Evolutionary conservation across 2,329 filamentous ascomycete species (phyloP).

Genomic region (Alternaria arborescens): DNA sequence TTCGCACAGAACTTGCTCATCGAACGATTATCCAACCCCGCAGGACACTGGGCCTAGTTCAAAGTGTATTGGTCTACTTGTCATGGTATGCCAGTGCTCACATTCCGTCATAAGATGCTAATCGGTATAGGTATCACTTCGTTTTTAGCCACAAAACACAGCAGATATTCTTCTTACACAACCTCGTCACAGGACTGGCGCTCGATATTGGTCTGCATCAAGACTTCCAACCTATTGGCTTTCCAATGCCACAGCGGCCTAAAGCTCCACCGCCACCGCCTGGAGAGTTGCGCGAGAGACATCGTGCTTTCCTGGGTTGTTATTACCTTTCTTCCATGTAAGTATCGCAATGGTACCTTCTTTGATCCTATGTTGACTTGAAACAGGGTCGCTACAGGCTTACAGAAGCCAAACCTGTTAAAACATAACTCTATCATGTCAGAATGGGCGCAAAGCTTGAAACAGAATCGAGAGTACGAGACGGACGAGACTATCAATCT

Average conservation of each 20-base stretch:
- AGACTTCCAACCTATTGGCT: slow-evolving; percentile 26
- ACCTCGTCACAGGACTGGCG: slow-evolving; percentile 42
- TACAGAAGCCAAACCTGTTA: slow-evolving; percentile 46
- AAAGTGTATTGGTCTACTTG: slow-evolving; percentile 46
- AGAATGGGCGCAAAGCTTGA: slow-evolving; percentile 36
- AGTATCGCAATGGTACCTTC: not conserved
- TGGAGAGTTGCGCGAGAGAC: slow-evolving; percentile 34
- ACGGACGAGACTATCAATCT: slow-evolving; percentile 37
- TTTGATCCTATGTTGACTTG: not conserved
- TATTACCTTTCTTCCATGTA: slow-evolving; percentile 47
- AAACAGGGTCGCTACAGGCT: slow-evolving; percentile 36
- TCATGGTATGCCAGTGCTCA: slow-evolving; percentile 35
- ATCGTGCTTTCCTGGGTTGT: slow-evolving; percentile 45
- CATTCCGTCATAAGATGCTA: not conserved
- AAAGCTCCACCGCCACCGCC: slow-evolving; percentile 20
- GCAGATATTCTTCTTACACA: slow-evolving; percentile 44
- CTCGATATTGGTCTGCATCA: slow-evolving; percentile 44
- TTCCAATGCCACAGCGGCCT: slow-evolving; percentile 20
- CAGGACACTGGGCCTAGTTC: slow-evolving; percentile 40
- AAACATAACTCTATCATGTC: slow-evolving; percentile 41
- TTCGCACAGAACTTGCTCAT: slow-evolving; percentile 43
- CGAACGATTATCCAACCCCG: slow-evolving; percentile 43
- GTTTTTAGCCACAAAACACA: slow-evolving; percentile 49
- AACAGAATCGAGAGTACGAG: slow-evolving; percentile 30
- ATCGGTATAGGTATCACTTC: slow-evolving; percentile 43